These are phyloP conservation scores for Chalciporus chontae DNA, from an alignment of 768 basidiomycete species.

Conservation along the genomic window DNA sequence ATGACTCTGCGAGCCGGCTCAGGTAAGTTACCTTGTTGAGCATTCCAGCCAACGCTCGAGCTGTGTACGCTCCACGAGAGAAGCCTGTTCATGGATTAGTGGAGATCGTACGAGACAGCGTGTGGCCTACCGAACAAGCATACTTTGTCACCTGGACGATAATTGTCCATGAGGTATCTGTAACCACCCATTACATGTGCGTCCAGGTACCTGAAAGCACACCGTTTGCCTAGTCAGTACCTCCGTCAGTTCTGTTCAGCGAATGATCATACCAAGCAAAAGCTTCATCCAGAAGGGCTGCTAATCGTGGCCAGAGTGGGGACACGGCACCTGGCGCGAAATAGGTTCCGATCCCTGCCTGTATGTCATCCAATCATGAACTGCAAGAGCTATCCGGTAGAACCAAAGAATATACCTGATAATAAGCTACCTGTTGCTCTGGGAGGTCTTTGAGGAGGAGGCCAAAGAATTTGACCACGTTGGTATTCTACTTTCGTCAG, in stretches of 20 bases:
- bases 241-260: background rate
- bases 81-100: slow-evolving; percentile 50
- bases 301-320: slow-evolving; percentile 54
- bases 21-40: slow-evolving; percentile 52
- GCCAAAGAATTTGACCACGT: slow-evolving; percentile 66
- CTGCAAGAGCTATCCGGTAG: background rate
- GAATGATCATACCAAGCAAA: slow-evolving; percentile 58
- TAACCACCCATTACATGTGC: slow-evolving; percentile 75
- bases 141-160: slow-evolving; percentile 66
- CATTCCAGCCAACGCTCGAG: slow-evolving; percentile 72
- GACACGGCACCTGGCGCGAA: slow-evolving; percentile 64
- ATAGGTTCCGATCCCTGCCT: slow-evolving; percentile 49
- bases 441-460: slow-evolving; percentile 56
- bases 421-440: slow-evolving; percentile 61
- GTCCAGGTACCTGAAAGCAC: slow-evolving; percentile 55
- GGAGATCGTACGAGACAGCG: background rate
- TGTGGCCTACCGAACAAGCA: slow-evolving; percentile 59
- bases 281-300: slow-evolving; percentile 62
- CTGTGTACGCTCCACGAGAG: slow-evolving; percentile 66
- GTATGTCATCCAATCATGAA: background rate
- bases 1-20: background rate
- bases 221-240: background rate
- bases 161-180: slow-evolving; percentile 76
- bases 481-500: slow-evolving; percentile 47
- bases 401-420: slow-evolving; percentile 49